phyloP scores from a whole-genome alignment of 192 early-diverging fungal genomes.

The Rhizophagus sp. region DNA sequence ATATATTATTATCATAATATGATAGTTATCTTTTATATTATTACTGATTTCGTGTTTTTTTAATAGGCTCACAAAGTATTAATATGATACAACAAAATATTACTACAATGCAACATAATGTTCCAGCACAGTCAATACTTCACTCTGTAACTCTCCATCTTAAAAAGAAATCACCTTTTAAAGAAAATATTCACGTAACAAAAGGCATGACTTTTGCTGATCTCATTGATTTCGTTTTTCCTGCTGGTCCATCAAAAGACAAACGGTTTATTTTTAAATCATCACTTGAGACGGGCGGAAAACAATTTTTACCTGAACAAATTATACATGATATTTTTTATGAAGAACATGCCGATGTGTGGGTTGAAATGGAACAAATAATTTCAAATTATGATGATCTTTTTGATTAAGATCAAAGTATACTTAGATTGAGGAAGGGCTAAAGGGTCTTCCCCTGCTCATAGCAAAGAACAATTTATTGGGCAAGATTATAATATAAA shows the following conservation, averaged over 20 bases:
- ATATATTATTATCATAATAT: too few species aligned
- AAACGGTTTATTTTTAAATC: conserved; percentile 14
- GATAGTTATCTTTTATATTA: too few species aligned
- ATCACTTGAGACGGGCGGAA: not conserved
- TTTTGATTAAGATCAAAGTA: not conserved
- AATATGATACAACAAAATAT: too few species aligned
- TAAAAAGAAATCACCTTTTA: conserved; percentile 14
- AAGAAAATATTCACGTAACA: not conserved
- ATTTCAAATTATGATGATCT: conserved; percentile 18
- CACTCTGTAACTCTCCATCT: not conserved
- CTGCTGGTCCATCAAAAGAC: not conserved
- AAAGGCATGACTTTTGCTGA: conserved; percentile 15
- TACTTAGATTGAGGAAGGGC: too few species aligned
- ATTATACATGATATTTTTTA: not conserved
- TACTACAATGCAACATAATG: too few species aligned
- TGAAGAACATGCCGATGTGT: conserved; percentile 6
- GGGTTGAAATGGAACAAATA: conserved; percentile 15
- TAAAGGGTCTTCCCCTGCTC: too few species aligned
- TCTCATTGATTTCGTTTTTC: not conserved
- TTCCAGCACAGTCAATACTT: too few species aligned
- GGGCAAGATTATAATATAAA: too few species aligned
- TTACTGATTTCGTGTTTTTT: too few species aligned
- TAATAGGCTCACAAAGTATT: too few species aligned
- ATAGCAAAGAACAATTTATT: too few species aligned
- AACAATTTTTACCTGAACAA: conserved; percentile 20